Percentiles rank a stretch among this genome's conserved stretches.
These are phyloP conservation scores for Trichosporon faecale DNA, from an alignment of 1,284 basidiomycete species.

Conservation along the genomic window DNA sequence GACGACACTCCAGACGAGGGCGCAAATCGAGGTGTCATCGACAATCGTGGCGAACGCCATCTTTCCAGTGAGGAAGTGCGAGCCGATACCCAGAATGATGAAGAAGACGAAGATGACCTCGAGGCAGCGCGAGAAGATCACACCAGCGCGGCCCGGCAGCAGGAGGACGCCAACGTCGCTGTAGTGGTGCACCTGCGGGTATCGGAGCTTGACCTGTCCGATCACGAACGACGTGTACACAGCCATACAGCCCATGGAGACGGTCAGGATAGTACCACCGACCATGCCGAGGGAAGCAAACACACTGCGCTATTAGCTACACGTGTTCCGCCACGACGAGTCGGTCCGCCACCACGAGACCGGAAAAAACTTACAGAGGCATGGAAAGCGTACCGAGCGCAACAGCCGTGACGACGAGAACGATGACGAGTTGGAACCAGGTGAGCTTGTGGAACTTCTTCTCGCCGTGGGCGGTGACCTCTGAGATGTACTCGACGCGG, in stretches of 20 bases:
- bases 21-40: constrained; percentile 13
- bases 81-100: constrained; percentile 24
- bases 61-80: constrained; percentile 22
- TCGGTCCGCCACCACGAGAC: no score
- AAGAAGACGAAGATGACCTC: constrained; percentile 17
- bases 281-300: constrained; percentile 23
- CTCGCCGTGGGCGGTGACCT: constrained; percentile 14
- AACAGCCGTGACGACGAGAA: constrained; percentile 19
- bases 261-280: constrained; percentile 19
- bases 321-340: no score
- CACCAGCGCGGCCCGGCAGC: background rate
- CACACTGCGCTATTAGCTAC: constrained; percentile 10
- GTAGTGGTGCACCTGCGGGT: constrained; percentile 25
- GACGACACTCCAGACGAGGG: constrained; percentile 19
- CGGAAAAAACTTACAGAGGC: constrained; percentile 20
- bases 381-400: constrained; percentile 23
- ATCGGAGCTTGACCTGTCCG: constrained; percentile 27
- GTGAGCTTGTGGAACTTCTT: constrained; percentile 24
- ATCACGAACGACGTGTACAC: constrained; percentile 26
- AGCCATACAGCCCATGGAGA: constrained; percentile 22
- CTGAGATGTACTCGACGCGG: constrained; percentile 18
- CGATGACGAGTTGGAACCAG: constrained; percentile 22
- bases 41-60: constrained; percentile 24
- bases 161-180: constrained; percentile 23
- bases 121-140: constrained; percentile 10